A percentile compares a stretch with the other conserved stretches of the same genome.
Evolutionary conservation across 441 rosid species (phyloP).

Genomic region (Adansonia gregorii): DNA sequence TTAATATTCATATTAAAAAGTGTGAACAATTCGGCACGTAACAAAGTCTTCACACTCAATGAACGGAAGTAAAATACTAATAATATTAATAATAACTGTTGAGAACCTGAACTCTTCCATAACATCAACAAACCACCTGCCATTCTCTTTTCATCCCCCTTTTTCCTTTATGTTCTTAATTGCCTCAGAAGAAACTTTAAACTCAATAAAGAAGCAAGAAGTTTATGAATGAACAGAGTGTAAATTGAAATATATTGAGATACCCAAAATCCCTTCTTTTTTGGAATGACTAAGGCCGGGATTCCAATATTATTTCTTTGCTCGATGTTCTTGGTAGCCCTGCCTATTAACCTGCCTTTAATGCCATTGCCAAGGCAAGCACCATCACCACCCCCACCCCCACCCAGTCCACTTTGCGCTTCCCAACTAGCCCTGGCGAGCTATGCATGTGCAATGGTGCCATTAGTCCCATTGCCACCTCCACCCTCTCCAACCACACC

Average conservation of each 20-base stretch:
- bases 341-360: neutral
- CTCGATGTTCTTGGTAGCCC: neutral
- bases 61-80: neutral
- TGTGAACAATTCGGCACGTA: neutral
- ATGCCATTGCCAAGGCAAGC: neutral
- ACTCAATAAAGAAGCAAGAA: neutral
- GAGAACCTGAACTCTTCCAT: slow-evolving; percentile 4
- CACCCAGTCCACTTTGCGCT: slow-evolving; percentile 2
- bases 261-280: neutral
- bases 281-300: neutral
- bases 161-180: neutral
- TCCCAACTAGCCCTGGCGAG: slow-evolving; percentile 24
- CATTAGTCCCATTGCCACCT: neutral
- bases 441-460: slow-evolving; percentile 16
- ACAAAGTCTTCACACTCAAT: slow-evolving; percentile 15
- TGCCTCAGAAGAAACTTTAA: neutral
- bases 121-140: slow-evolving; percentile 16
- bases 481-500: neutral
- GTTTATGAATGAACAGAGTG: neutral
- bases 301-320: neutral
- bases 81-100: neutral
- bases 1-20: neutral
- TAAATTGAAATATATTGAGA: slow-evolving; percentile 13
- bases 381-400: neutral
- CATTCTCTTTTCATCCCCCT: neutral